A percentile compares a stretch with the other conserved stretches of the same genome.
These are phyloP conservation scores for Paracamarosporium sp. DNA, from an alignment of 2,329 filamentous ascomycete genomes.

Conservation along the genomic window DNA sequence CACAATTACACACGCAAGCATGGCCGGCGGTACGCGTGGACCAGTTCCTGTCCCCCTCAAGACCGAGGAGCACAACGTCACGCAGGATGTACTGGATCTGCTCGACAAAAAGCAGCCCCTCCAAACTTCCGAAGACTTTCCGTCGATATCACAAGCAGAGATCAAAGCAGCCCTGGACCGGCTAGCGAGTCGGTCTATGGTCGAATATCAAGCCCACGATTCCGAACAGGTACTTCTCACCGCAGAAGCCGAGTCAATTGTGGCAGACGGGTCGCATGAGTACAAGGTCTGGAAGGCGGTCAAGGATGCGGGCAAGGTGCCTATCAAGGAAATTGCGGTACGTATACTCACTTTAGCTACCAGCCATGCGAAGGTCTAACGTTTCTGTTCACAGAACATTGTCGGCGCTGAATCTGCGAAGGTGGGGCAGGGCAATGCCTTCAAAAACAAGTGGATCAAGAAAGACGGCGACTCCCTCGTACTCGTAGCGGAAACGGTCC, in stretches of 20 bases:
- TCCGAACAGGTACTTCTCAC: constrained; percentile 79
- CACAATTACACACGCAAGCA: constrained; percentile 31
- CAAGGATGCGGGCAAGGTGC: constrained; percentile 52
- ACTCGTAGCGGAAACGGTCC: constrained; percentile 72
- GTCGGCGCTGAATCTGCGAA: constrained; percentile 80
- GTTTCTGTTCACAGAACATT: constrained; percentile 54
- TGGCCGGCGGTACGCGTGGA: constrained; percentile 55
- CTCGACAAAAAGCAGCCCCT: constrained; percentile 57
- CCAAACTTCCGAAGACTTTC: constrained; percentile 59
- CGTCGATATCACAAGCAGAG: constrained; percentile 51
- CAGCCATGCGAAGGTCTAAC: constrained; percentile 23
- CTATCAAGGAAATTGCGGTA: constrained; percentile 56
- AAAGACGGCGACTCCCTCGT: constrained; percentile 63
- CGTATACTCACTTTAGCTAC: constrained; percentile 13
- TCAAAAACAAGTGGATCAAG: constrained; percentile 76
- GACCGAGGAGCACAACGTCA: constrained; percentile 59
- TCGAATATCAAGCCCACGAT: constrained; percentile 84
- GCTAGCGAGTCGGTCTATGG: constrained; percentile 82
- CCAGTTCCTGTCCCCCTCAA: constrained; percentile 54
- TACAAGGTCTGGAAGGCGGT: constrained; percentile 59
- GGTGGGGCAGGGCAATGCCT: constrained; percentile 93
- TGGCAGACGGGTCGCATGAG: constrained; percentile 57
- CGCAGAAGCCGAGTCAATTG: constrained; percentile 79
- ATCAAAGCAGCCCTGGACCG: constrained; percentile 90
- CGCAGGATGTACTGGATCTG: constrained; percentile 83